phyloP scores from a whole-genome alignment of 768 basidiomycete genomes.

The Hypholoma sublateritium region DNA sequence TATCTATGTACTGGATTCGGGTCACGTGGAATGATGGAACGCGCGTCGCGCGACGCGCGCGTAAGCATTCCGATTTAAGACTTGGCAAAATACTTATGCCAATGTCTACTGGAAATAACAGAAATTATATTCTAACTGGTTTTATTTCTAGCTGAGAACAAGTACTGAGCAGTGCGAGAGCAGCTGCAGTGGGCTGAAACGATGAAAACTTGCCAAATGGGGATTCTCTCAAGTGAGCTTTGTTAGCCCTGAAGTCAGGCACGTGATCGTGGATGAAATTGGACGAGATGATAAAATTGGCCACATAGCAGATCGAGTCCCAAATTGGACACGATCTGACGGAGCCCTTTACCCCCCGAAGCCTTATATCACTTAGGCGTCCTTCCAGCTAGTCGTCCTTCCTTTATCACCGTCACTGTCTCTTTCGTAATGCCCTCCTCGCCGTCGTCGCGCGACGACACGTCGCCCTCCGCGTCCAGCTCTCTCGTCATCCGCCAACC shows the following conservation, averaged over 20 bases:
- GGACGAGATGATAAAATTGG: neutral
- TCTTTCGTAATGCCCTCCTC: constrained; percentile 25
- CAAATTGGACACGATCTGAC: constrained; percentile 15
- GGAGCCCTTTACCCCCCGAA: constrained; percentile 28
- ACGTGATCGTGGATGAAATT: neutral
- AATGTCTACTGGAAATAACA: too few relatives aligned
- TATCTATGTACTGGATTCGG: too few relatives aligned
- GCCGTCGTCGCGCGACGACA: constrained; percentile 22
- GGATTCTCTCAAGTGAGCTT: neutral
- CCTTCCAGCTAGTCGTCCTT: constrained; percentile 14
- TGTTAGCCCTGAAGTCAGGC: neutral
- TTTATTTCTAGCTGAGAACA: too few relatives aligned
- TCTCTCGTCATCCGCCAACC: constrained; percentile 34
- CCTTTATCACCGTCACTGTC: constrained; percentile 10
- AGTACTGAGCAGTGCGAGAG: too few relatives aligned
- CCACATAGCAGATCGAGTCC: constrained; percentile 6
- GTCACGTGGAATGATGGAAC: too few relatives aligned
- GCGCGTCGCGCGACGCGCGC: too few relatives aligned
- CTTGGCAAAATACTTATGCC: too few relatives aligned
- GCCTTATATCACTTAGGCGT: constrained; percentile 1
- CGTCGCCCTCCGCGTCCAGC: constrained; percentile 18
- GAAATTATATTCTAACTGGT: too few relatives aligned
- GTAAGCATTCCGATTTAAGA: too few relatives aligned
- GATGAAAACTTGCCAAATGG: constrained; percentile 9
- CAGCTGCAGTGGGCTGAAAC: constrained; percentile 15